A percentile compares a stretch with the other conserved stretches of the same genome.
Evolutionary conservation across 2,329 filamentous ascomycete genomes (phyloP).

Genomic region (Botrytis fabae): DNA sequence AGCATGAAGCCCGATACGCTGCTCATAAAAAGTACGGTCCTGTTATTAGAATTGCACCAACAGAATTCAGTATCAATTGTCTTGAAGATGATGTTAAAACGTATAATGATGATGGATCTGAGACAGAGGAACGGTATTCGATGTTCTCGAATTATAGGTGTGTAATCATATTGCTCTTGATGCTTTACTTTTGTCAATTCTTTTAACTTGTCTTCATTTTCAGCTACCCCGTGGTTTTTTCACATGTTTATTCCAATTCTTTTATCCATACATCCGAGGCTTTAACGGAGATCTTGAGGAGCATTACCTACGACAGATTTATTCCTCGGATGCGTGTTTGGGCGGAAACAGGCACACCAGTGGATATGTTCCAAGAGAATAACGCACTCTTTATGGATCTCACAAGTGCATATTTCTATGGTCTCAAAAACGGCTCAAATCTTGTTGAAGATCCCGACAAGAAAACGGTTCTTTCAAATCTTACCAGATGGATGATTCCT

Average conservation of each 20-base stretch:
- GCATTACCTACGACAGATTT: not conserved
- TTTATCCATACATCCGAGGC: not conserved
- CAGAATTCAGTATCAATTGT: not conserved
- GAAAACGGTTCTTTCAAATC: not conserved
- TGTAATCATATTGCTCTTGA: not conserved
- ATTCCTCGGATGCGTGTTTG: not conserved
- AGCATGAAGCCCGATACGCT: not conserved
- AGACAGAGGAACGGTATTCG: constrained; percentile 11
- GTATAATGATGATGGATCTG: not conserved
- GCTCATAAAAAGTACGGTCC: not conserved
- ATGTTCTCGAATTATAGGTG: constrained; percentile 5
- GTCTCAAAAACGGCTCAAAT: not conserved
- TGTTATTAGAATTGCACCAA: not conserved
- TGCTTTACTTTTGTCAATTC: not conserved
- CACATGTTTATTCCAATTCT: constrained; percentile 14
- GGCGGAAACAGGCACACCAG: not conserved
- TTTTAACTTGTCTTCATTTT: not conserved
- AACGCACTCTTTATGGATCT: constrained; percentile 14
- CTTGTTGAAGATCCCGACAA: not conserved
- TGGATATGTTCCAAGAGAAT: constrained; percentile 4
- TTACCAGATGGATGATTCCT: too few relatives aligned
- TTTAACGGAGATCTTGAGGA: not conserved
- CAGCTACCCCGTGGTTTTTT: constrained; percentile 1
- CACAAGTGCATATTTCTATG: not conserved
- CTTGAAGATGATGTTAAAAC: constrained; percentile 10